A percentile compares a stretch with the other conserved stretches of the same genome.
Conservation (phyloP, 1,139 yeast species). For the Yamadazyma triangularis region DNA sequence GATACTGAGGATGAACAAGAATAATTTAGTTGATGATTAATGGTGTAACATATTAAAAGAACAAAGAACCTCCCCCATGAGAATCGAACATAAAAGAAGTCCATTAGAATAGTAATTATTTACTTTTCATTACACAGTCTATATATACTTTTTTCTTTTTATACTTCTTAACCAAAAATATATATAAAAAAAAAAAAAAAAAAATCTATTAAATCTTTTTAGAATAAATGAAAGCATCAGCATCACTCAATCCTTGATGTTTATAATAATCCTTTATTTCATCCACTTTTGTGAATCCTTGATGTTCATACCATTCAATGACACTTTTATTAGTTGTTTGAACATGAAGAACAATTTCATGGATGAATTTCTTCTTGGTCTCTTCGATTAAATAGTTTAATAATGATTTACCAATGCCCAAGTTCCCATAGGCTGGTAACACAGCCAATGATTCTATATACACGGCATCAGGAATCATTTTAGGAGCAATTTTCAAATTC, state of each 20-base stretch:
- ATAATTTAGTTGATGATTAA: neutral
- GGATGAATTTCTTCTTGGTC: conserved; percentile 50
- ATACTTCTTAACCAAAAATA: neutral
- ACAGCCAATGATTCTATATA: conserved; percentile 68
- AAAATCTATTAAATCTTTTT: conserved; percentile 14
- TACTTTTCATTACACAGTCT: neutral
- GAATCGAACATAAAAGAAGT: too few species aligned
- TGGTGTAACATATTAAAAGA: neutral
- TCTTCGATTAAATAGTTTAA: conserved; percentile 51
- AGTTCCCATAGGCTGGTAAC: conserved; percentile 51
- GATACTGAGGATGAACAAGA: conserved; percentile 54
- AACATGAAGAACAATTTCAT: conserved; percentile 58
- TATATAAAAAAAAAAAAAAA: too few species aligned
- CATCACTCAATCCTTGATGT: conserved; percentile 38
- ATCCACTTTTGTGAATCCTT: conserved; percentile 47
- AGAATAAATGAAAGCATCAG: conserved; percentile 42
- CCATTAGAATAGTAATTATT: neutral
- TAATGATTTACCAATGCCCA: conserved; percentile 60
- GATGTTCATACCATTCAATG: conserved; percentile 50
- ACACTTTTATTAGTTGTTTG: conserved; percentile 43
- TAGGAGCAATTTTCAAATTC: conserved; percentile 21
- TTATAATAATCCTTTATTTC: conserved; percentile 47
- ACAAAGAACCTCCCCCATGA: too few species aligned
- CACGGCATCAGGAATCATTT: conserved; percentile 47
- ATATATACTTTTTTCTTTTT: too few species aligned